Base-by-base conservation (phyloP, 768 basidiomycete species). In the Boletus sp. region DNA sequence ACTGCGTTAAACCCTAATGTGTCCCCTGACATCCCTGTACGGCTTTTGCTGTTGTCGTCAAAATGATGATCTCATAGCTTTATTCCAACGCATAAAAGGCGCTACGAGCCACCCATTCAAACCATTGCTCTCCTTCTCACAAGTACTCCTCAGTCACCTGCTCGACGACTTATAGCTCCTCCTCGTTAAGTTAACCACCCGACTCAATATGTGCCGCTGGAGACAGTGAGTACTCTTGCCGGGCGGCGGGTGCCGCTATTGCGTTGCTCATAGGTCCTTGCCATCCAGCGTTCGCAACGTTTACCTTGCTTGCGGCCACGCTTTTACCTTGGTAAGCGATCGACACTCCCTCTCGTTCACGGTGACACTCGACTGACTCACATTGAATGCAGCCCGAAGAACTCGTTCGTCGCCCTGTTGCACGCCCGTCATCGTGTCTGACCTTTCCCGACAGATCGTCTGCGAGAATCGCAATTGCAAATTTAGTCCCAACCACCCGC, bases 401-500 rank as follows among this genome's bases (percentile, higher is more conserved):
- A 58, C 67, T 76, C 42, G 73, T 74, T 41, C 60, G 57, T 63
- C 24, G n/a, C 47, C n/a, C n/a, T 8, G 3, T 15, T 30, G 5
- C 6, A 35, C 42, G 28, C 36, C 18, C 37, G 28, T 48, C 57
- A 47, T 28, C 39, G 18, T 45, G 49, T 37, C 64, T 62, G 33
- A 68, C 46, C 24, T 30, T 29, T 46, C 20, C n/a, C 28, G n/a
- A 39, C 66, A 85, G 84, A 68, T 83, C 42, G 57, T 64, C 40
- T 85, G 84, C 67, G 72, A 77, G 11, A 73, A 67, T 54, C 58
- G 60, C 33, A 72, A 71, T 45, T 86, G 85, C 70, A 81, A 73
- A 55, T 84, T 85, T 64, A 85, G 83, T 50, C 76, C 82, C 0
- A 73, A 69, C 52, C 84, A 85, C 58, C 80, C 80, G 0, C 55